Percentiles rank a stretch among this genome's conserved stretches.
These are phyloP conservation scores for Saturnispora besseyi DNA, from an alignment of 805 yeast genomes.

Conservation along the genomic window DNA sequence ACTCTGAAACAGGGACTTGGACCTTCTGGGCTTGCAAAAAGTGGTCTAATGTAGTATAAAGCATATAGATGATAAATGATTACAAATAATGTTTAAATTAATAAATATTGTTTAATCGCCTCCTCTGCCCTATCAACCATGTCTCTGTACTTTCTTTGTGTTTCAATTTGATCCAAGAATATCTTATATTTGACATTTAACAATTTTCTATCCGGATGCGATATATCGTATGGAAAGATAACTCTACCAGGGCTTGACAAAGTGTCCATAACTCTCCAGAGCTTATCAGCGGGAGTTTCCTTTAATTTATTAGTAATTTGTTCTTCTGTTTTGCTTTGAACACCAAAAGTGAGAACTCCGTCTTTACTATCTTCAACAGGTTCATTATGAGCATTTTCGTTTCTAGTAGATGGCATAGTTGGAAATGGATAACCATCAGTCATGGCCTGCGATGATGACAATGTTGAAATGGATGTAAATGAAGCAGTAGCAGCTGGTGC, in stretches of 20 bases:
- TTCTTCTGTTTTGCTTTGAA: constrained; percentile 47
- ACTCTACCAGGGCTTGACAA: constrained; percentile 80
- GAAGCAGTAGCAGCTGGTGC: constrained; percentile 76
- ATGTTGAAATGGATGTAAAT: constrained; percentile 45
- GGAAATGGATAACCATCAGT: constrained; percentile 42
- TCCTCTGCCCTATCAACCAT: constrained; percentile 46
- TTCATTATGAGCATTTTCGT: constrained; percentile 23
- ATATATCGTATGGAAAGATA: constrained; percentile 53
- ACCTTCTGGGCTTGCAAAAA: not conserved
- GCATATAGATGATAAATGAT: no score
- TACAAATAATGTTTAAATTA: constrained; percentile 1
- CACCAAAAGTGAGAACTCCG: constrained; percentile 48
- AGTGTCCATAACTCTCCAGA: constrained; percentile 83
- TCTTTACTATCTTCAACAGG: constrained; percentile 39
- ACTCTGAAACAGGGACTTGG: not conserved
- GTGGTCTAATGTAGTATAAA: not conserved
- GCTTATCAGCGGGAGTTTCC: constrained; percentile 42
- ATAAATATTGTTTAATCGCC: constrained; percentile 19
- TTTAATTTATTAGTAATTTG: constrained; percentile 32
- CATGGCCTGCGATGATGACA: constrained; percentile 28
- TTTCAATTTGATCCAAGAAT: constrained; percentile 77
- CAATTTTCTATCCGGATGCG: constrained; percentile 58
- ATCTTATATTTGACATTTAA: constrained; percentile 74
- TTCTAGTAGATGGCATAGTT: constrained; percentile 27
- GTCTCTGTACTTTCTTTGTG: constrained; percentile 69